Evolutionary conservation across 441 rosid species (phyloP), one percentile per base, ranked within the genome.

Genomic region (Kokia cookei): DNA sequence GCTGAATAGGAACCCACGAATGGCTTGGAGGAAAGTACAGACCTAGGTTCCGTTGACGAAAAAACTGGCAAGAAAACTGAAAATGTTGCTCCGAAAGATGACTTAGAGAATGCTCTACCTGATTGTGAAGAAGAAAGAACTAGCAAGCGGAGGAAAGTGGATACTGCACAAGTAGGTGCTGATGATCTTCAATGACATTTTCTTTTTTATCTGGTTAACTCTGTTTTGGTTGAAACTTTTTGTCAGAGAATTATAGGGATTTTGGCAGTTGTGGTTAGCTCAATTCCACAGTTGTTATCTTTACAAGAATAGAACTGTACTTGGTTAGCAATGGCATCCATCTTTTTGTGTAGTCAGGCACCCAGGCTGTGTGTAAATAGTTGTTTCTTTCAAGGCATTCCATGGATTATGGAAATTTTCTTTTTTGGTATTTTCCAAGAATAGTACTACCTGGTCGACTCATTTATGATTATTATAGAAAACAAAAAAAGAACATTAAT

Each of bases 111-210:
- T 48, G 54, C 77, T 63, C 67, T 37, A 58, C 48, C 54, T 59
- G n/a, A 59, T 53, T 4, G 54, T 1, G 53, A 48, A 48, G n/a
- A 48, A 29, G 17, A 62, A 66, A 50, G 17, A 68, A n/a, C 22
- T 50, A 57, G 71, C 69, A 81, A 78, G 65, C 50, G 64, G 27
- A 66, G 59, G 72, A 72, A 71, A 67, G 42, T 71, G 58, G 69
- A 45, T 27, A 63, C 64, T 53, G 14, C 55, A 68, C 57, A 48
- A 57, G 81, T 26, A 40, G 55, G 54, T 58, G 73, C 65, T 29
- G 78, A 75, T 48, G 78, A 71, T 72, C n/a, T 50, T 2, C 70
- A 71, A 60, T 78, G 59, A 71, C 69, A 50, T 8, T 2, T 6
- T 14, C 69, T n/a, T 58, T 15, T 13, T 26, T 58, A 14, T 27